Base-by-base conservation (phyloP, 1,139 yeast species). In the Nakaseomyces uthaithaninus region DNA sequence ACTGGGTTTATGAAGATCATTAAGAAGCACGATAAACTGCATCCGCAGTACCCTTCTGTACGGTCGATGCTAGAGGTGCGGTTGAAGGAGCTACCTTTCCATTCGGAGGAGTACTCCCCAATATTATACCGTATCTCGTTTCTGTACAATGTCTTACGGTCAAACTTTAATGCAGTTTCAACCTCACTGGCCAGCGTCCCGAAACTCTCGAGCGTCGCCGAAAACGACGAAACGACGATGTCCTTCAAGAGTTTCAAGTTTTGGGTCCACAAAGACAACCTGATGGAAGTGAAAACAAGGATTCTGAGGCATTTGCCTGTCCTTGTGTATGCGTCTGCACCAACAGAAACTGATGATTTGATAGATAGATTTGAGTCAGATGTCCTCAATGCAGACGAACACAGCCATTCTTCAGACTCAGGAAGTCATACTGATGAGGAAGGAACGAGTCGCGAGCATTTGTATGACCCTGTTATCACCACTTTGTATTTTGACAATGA, bases 211-310 rank as follows among this genome's bases (percentile, higher is more conserved):
- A 51, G 53, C 27, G 53, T 59, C 15, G 49, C 48, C 12, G 51
- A 57, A 17, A 45, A 46, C 33, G 46, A 45, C 27, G 44, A 43
- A 22, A 51, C 52, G 3, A 71, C 71, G 43, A 70, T 74, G 28
- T 80, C 79, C 38, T 83, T 69, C 62, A 85, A 83, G 54, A 79
- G 86, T 19, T 80, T 81, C 64, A 86, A 86, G 65, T 89, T 89
- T 63, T 91, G 98, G 98, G 73, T 91, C 38, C 97, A 91, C 59
- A 91, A 91, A 12, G 98, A 91, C 55, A 87, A 91, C 60, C 69
- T 89, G 59, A 89, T 89, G 95, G 97, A 91, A 64, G 95, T 87
- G 43, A 91, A 91, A 66, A 86, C 97, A 18, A 79, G 87, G 48
- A 85, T 91, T 49, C 73, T 91, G 57, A 81, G 97, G 61, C 95